Percentiles rank a stretch among this genome's conserved stretches.
These are phyloP conservation scores for Tylopilus felleus DNA, from an alignment of 768 basidiomycete genomes.

Conservation along the genomic window DNA sequence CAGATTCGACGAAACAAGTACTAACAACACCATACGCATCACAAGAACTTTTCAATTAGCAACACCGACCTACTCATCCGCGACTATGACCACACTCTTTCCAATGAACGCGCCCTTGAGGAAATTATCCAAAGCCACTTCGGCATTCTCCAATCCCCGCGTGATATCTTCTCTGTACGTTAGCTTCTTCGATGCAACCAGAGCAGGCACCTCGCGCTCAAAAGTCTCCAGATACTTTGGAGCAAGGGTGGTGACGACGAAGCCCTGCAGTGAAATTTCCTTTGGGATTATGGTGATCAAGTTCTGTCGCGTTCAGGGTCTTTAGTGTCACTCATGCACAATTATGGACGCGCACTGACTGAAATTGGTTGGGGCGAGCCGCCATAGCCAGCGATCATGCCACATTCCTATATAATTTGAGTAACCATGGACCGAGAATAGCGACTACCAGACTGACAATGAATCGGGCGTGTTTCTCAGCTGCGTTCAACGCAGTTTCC, in stretches of 20 bases:
- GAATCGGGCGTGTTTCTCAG: slow-evolving; percentile 46
- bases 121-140: slow-evolving; percentile 7
- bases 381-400: not conserved
- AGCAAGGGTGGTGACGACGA: slow-evolving; percentile 31
- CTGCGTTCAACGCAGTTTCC: slow-evolving; percentile 50
- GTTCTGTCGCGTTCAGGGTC: not conserved
- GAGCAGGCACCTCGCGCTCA: slow-evolving; percentile 34
- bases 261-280: slow-evolving; percentile 10
- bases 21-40: too few species aligned
- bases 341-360: not conserved
- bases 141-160: slow-evolving; percentile 35
- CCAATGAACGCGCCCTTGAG: slow-evolving; percentile 9
- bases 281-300: not conserved
- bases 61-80: not conserved
- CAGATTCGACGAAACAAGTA: too few species aligned
- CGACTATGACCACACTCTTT: not conserved
- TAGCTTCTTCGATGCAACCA: slow-evolving; percentile 44
- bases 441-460: not conserved
- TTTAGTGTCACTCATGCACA: not conserved
- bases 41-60: not conserved
- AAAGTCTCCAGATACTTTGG: slow-evolving; percentile 38
- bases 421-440: not conserved
- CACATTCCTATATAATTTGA: not conserved
- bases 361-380: not conserved
- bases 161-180: slow-evolving; percentile 36